These are phyloP conservation scores for Globisporangium radiosum DNA, from an alignment of 352 stramenopile genomes.

Conservation along the genomic window DNA sequence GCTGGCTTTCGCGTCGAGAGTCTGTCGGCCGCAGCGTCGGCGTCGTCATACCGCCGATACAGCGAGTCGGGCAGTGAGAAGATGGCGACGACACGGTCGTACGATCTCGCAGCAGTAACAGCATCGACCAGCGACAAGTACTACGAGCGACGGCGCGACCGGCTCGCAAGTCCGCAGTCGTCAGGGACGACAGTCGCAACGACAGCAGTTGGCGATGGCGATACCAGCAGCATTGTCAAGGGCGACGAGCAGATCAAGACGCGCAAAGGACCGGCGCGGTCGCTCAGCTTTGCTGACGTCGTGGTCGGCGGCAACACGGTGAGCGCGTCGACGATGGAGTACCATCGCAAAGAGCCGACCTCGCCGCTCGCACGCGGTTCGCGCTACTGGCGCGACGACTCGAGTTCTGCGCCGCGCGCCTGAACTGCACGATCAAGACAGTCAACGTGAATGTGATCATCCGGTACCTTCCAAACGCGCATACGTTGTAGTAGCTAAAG, in stretches of 20 bases:
- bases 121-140: conserved; percentile 21
- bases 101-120: conserved; percentile 30
- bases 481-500: too few species aligned
- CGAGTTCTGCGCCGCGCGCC: conserved; percentile 3
- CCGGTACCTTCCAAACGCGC: too few species aligned
- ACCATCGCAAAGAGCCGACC: conserved; percentile 27
- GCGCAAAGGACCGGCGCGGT: conserved; percentile 64
- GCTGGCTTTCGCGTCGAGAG: background rate
- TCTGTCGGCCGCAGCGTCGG: conserved; percentile 15
- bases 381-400: conserved; percentile 50
- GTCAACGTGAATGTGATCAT: background rate
- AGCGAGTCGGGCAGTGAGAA: conserved; percentile 68
- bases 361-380: conserved; percentile 35
- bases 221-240: conserved; percentile 10
- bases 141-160: conserved; percentile 28
- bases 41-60: conserved; percentile 49
- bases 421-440: conserved; percentile 27
- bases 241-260: conserved; percentile 18
- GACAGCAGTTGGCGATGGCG: conserved; percentile 8
- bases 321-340: conserved; percentile 13
- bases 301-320: conserved; percentile 48
- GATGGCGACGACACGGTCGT: conserved; percentile 34
- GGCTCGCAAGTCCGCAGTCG: conserved; percentile 37
- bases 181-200: conserved; percentile 15
- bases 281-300: conserved; percentile 83